These are phyloP conservation scores for Backusella liffmaniae DNA, from an alignment of 192 early-diverging fungal species.

Conservation along the genomic window DNA sequence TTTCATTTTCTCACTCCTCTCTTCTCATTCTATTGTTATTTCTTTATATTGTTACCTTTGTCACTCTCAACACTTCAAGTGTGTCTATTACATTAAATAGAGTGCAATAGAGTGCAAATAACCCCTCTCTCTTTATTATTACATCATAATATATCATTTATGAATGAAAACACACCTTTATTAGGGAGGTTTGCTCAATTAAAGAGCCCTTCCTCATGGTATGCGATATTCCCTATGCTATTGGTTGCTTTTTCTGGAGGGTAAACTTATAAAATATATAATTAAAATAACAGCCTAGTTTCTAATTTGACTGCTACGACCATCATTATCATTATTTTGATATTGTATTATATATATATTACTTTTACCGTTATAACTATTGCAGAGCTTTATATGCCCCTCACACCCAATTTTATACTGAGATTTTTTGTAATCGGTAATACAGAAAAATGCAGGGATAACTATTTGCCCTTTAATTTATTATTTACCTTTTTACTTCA, in stretches of 20 bases:
- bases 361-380: neutral
- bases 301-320: neutral
- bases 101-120: constrained; percentile 2
- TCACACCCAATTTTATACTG: constrained; percentile 33
- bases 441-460: constrained; percentile 7
- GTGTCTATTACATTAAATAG: constrained; percentile 8
- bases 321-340: neutral
- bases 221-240: constrained; percentile 14
- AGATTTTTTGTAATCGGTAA: constrained; percentile 37
- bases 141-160: neutral
- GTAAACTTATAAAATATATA: neutral
- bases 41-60: neutral
- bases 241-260: neutral
- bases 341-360: no score
- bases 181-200: neutral
- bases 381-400: constrained; percentile 22
- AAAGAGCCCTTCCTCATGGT: constrained; percentile 15
- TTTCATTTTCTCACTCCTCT: neutral
- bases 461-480: neutral
- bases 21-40: neutral
- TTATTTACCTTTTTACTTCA: neutral
- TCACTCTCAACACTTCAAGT: neutral
- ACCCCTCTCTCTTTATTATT: neutral
- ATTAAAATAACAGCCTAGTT: neutral
- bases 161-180: constrained; percentile 3